phyloP scores from a whole-genome alignment of 139 green algal genomes.

The Coccomyxa sp. region DNA sequence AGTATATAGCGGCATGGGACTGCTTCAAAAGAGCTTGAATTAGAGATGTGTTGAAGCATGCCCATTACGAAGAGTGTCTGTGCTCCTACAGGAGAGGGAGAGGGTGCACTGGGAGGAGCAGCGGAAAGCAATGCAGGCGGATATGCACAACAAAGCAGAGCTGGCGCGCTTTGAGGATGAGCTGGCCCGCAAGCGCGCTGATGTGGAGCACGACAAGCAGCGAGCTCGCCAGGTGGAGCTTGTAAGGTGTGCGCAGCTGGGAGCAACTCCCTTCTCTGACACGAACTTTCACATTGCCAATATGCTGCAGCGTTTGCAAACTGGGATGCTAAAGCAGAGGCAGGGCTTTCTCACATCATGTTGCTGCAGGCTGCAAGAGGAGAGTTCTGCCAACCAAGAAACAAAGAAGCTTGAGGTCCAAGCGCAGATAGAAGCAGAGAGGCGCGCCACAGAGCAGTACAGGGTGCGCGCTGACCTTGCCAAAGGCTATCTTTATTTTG shows the following conservation, averaged over 20 bases:
- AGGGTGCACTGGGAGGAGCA: conserved; percentile 85
- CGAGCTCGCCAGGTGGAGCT: conserved; percentile 85
- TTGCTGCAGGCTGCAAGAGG: conserved; percentile 88
- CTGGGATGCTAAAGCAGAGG: too few relatives aligned
- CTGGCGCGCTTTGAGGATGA: conserved; percentile 76
- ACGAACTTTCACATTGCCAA: too few relatives aligned
- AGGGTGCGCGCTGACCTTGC: conserved; percentile 47
- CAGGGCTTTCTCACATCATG: too few relatives aligned
- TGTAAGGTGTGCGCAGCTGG: too few relatives aligned
- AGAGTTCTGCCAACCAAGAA: conserved; percentile 69
- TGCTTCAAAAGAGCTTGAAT: too few relatives aligned
- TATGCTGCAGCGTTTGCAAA: too few relatives aligned
- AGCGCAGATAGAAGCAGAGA: conserved; percentile 86
- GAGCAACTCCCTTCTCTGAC: too few relatives aligned
- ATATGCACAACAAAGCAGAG: conserved; percentile 83
- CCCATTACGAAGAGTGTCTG: too few relatives aligned
- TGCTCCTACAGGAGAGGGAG: conserved; percentile 70
- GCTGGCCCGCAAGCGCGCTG: conserved; percentile 55
- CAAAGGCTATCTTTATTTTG: too few relatives aligned
- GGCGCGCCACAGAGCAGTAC: conserved; percentile 77
- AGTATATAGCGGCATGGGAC: too few relatives aligned
- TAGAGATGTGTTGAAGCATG: too few relatives aligned
- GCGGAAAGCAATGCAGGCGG: conserved; percentile 75
- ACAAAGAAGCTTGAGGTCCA: conserved; percentile 61
- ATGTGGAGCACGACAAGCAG: conserved; percentile 74